These are phyloP conservation scores for Tympanopsis confertula DNA, from an alignment of 2,329 filamentous ascomycete genomes.

Conservation along the genomic window DNA sequence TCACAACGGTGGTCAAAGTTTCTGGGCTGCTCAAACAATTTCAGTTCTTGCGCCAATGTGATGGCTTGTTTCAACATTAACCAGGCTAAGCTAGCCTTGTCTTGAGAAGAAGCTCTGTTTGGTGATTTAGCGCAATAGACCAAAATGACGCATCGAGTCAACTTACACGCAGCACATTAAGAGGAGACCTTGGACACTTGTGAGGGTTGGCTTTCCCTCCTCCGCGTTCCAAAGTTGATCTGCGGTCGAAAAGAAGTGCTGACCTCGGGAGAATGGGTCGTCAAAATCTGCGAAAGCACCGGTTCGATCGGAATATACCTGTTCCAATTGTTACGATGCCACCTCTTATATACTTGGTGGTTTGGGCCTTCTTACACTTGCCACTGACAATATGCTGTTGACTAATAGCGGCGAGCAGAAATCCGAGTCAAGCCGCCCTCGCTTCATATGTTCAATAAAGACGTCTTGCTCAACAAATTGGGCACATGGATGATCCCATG, in stretches of 20 bases:
- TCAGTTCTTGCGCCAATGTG: conserved; percentile 16
- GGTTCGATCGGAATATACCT: conserved; percentile 22
- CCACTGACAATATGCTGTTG: neutral
- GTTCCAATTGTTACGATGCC: conserved; percentile 3
- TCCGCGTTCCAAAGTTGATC: conserved; percentile 20
- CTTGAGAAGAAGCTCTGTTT: conserved; percentile 14
- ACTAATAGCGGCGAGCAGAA: neutral
- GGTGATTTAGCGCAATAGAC: conserved; percentile 15
- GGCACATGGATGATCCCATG: conserved; percentile 1
- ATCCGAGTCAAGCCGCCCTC: neutral
- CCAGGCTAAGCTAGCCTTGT: conserved; percentile 14
- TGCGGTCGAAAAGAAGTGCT: conserved; percentile 20
- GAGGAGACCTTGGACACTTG: conserved; percentile 11
- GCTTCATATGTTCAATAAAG: neutral
- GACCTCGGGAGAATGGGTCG: conserved; percentile 15
- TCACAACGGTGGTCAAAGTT: conserved; percentile 6
- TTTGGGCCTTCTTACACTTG: neutral
- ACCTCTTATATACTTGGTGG: conserved; percentile 2
- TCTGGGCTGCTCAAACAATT: conserved; percentile 9
- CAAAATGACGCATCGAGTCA: conserved; percentile 10
- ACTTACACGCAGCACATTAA: neutral
- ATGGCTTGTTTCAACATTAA: conserved; percentile 16
- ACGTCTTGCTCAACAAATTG: neutral
- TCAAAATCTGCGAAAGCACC: conserved; percentile 13
- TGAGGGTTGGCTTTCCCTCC: conserved; percentile 15